phyloP scores from a whole-genome alignment of 441 rosid genomes.

The Capsella rubella region DNA sequence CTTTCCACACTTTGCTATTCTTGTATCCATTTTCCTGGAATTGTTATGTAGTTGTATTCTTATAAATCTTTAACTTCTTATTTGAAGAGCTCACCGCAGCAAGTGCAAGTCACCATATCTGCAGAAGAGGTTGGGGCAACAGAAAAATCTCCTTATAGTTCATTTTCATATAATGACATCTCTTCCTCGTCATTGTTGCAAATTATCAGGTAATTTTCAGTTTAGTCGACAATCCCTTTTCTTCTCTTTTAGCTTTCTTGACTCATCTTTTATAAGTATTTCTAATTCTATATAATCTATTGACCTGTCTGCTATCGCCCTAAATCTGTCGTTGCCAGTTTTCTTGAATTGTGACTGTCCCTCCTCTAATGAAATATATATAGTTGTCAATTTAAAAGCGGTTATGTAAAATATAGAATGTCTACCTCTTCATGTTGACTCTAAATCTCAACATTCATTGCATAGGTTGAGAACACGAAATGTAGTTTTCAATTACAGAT shows the following conservation, averaged over 20 bases:
- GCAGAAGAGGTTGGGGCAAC: constrained; percentile 91
- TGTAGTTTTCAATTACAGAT: constrained; percentile 93
- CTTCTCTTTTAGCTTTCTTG: constrained; percentile 11
- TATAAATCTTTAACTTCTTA: constrained; percentile 29
- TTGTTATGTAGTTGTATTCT: constrained; percentile 27
- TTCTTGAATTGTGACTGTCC: constrained; percentile 23
- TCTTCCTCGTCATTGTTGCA: constrained; percentile 76
- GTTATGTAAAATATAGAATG: constrained; percentile 20
- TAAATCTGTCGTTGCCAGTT: constrained; percentile 6
- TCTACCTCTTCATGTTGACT: constrained; percentile 23
- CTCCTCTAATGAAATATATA: no score
- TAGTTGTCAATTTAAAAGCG: not conserved
- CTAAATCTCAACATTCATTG: constrained; percentile 39
- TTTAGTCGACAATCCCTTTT: constrained; percentile 43
- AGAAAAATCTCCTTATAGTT: constrained; percentile 86
- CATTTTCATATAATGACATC: constrained; percentile 68
- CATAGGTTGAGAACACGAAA: constrained; percentile 94
- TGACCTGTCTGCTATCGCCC: constrained; percentile 12
- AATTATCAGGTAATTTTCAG: constrained; percentile 72
- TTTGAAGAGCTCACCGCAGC: constrained; percentile 68
- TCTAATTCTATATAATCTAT: constrained; percentile 18
- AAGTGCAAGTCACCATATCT: constrained; percentile 71
- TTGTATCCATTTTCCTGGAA: constrained; percentile 30
- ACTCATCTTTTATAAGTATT: constrained; percentile 18
- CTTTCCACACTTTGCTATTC: constrained; percentile 41